Evolutionary conservation across 345 rosid genomes (phyloP), one percentile per base, ranked within the genome.

Genomic region (Geranium brycei): DNA sequence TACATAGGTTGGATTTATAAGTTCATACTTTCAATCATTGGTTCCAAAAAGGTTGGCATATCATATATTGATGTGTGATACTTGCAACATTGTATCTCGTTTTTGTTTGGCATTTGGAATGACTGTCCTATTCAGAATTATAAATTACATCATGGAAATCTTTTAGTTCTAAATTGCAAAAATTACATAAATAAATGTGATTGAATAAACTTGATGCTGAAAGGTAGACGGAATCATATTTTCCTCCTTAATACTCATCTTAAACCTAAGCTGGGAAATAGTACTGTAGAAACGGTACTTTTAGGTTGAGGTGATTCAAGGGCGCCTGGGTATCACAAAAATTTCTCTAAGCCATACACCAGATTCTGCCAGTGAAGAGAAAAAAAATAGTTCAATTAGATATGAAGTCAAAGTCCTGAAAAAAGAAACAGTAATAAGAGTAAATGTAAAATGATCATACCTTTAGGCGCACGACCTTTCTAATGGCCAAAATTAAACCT

Each of bases 401-500:
- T 51, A 16, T 58, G 74, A 66, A 31, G 35, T 69, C 31, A 28
- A 51, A 47, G 66, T 51, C 66, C 57, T 55, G 66, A 62, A 31
- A 60, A 38, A 66, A 18, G 73, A 0, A 19, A 38, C 17, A 12
- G 8, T 17, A 12, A 31, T 28, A 10, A 17, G 59, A 5, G 31
- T 15, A 4, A 62, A 17, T 55, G 59, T 35, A 35, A 35, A 63
- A 47, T 47, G 15, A 47, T 47, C 15, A 77, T 83, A 90, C 97
- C 97, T 85, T 90, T 17, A 93, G 82, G 62, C 93, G 87, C 31
- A 88, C 82, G 23, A 90, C 95, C 86, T 88, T 93, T 77, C 99
- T 86, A 58, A 93, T 83, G 31, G 83, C 89, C 65, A 93, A 73
- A 72, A 93, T 73, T 59, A 90, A 77, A 62, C 99, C 99, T 11